Evolutionary conservation across 371 early-diverging fungal species (phyloP), one percentile per base, ranked within the genome.

Genomic region (Zancudomyces culisetae): DNA sequence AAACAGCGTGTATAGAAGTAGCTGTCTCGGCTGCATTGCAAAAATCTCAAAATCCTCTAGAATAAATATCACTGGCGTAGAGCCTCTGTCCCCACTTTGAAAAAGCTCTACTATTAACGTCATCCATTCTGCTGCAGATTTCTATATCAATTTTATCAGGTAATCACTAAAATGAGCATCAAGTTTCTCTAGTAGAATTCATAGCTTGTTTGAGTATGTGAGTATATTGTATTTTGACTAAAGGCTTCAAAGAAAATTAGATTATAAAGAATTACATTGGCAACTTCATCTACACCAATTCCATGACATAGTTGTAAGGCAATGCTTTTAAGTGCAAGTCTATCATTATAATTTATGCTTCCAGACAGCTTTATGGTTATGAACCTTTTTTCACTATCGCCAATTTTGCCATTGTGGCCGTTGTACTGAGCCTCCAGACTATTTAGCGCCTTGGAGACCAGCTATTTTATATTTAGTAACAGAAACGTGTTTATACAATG

Each of bases 11-110:
- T 95, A 93, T 4, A 95, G 70, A 15, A 95, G 68, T 0, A 83
- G 71, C 61, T 95, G 92, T 54, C 86, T 87, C 3, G 86, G 76
- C 49, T 90, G 91, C 46, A 79, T 75, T 1, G 90, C 83, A 69
- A 92, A 87, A 41, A 81, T 60, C 58, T 90, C 91, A 56, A 95
- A 84, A 56, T 89, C 89, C 30, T 95, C 92, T 39, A 95, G 62
- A 15, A 89, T 70, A 60, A 94, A 84, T 22, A 95, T 61, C 8
- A 60, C 55, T 4, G 70, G 70, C 18, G 55, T 43, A 15, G 23
- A 52, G 20, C 42, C 53, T 20, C 22, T 52, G 0, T 40, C 58
- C 10, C 58, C 60, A n/a, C 57, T 6, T 39, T 55, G 56, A 46
- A 54, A 22, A 26, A 55, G 48, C 4, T 40, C 51, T 24, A 70